A percentile compares a stretch with the other conserved stretches of the same genome.
Conservation (phyloP, 306 rosid genomes). For the Lagenaria siceraria region DNA sequence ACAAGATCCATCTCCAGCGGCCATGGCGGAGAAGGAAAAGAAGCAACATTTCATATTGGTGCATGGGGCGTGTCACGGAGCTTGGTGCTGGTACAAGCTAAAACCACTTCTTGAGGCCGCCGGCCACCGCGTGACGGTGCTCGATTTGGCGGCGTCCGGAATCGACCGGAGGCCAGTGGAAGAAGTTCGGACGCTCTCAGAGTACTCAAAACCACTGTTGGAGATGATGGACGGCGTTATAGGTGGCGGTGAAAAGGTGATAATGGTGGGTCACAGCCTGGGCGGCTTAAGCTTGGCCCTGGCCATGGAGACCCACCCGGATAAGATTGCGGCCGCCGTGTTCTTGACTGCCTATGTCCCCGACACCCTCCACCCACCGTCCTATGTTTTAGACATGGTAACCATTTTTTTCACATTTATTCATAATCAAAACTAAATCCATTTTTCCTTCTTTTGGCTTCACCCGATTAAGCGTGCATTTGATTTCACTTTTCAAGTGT, state of each 20-base stretch:
- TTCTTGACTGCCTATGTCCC: constrained; percentile 56
- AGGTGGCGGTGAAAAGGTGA: constrained; percentile 28
- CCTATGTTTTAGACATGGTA: constrained; percentile 47
- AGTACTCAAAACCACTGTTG: constrained; percentile 48
- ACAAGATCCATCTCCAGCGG: too few species aligned
- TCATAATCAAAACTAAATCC: not conserved
- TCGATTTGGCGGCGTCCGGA: constrained; percentile 48
- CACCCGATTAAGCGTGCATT: too few species aligned
- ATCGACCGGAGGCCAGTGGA: constrained; percentile 23
- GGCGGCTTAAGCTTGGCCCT: constrained; percentile 57
- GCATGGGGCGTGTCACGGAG: constrained; percentile 68
- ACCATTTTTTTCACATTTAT: not conserved
- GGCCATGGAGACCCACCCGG: constrained; percentile 49
- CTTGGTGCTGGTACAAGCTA: constrained; percentile 66
- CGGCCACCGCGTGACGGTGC: constrained; percentile 38
- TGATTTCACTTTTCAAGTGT: too few species aligned
- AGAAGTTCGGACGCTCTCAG: constrained; percentile 24
- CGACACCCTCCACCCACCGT: constrained; percentile 30
- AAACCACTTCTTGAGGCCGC: constrained; percentile 32
- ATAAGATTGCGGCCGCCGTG: constrained; percentile 37
- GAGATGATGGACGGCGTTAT: constrained; percentile 31
- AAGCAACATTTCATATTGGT: constrained; percentile 45
- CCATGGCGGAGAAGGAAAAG: not conserved
- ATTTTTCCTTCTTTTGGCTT: not conserved
- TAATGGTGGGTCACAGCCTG: constrained; percentile 66